Base-by-base conservation (phyloP, 495 filamentous ascomycete species). In the Bombardia bombarda region DNA sequence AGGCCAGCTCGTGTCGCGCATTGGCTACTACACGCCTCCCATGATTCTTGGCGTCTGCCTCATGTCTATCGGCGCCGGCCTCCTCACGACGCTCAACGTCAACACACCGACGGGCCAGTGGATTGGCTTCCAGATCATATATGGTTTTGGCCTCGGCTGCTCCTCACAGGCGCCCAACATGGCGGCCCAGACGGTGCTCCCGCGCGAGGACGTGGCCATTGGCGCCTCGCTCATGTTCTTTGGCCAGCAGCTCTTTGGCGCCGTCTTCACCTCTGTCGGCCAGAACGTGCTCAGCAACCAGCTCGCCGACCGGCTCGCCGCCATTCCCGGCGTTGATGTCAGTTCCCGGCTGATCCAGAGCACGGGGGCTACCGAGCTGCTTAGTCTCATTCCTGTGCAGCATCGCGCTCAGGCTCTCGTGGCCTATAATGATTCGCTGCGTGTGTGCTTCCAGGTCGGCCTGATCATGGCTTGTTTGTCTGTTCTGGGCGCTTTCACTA, bases 221-320 rank as follows among this genome's bases (percentile, higher is more conserved):
- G 80, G 77, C 22, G 63, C 73, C 5, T 61, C 75, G 1, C 43
- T 82, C 8, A 75, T 83, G 56, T 70, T 83, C 39, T 80, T 86
- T 46, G 42, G 60, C 9, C 79, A 83, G 55, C 66, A 67, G 3
- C 54, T 88, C 0, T 77, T 78, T 6, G 80, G 76, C 34, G 70
- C 82, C 3, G 52, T 86, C 22, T 84, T 83, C 47, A 57, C 79
- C 26, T 68, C 73, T 0, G 64, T 83, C 24, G 80, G 48, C 1
- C 69, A 84, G 49, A 77, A 73, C 26, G 65, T 86, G 8, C 74
- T 86, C 55, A 69, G 68, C 42, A 74, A 77, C 42, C 58, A 68
- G 9, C 67, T 85, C 0, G 53, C 73, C 34, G 57, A 60, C 24
- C 46, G 70, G 5, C 66, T 75, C 0, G n/a, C 31, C 33, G 46